These are phyloP conservation scores for Zygosaccharomyces kombuchaensis DNA, from an alignment of 805 yeast species.

Conservation along the genomic window DNA sequence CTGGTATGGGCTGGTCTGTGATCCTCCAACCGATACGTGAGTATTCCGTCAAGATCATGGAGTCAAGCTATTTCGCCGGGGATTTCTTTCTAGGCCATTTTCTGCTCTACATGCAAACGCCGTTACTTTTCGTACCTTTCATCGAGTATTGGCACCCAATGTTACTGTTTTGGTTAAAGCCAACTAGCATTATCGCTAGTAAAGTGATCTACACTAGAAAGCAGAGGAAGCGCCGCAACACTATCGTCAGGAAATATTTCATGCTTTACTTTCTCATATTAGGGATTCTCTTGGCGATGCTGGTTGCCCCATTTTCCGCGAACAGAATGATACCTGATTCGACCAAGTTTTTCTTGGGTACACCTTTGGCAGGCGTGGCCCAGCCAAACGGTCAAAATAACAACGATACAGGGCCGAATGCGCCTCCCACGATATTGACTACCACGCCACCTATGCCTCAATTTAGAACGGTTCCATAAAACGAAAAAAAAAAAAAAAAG, in stretches of 20 bases:
- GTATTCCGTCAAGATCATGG: slow-evolving; percentile 56
- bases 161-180: slow-evolving; percentile 64
- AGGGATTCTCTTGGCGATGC: slow-evolving; percentile 37
- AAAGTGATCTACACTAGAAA: slow-evolving; percentile 39
- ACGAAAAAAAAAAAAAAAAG: background rate
- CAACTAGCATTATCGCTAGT: slow-evolving; percentile 38
- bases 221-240: slow-evolving; percentile 38
- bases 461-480: slow-evolving; percentile 34
- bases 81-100: slow-evolving; percentile 60
- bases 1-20: slow-evolving; percentile 58
- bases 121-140: slow-evolving; percentile 58
- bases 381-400: slow-evolving; percentile 60
- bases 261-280: slow-evolving; percentile 43
- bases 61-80: slow-evolving; percentile 62
- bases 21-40: slow-evolving; percentile 64
- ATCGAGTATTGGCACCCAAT: slow-evolving; percentile 64
- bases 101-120: slow-evolving; percentile 54
- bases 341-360: slow-evolving; percentile 18
- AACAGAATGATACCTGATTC: slow-evolving; percentile 29
- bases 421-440: slow-evolving; percentile 44
- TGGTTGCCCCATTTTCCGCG: slow-evolving; percentile 48
- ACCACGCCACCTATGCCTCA: slow-evolving; percentile 36
- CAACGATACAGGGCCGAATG: slow-evolving; percentile 61
- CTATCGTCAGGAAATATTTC: slow-evolving; percentile 43
- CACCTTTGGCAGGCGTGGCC: slow-evolving; percentile 39